These are phyloP conservation scores for Orbilia blumenaviensis DNA, from an alignment of 2,329 filamentous ascomycete genomes.

Conservation along the genomic window DNA sequence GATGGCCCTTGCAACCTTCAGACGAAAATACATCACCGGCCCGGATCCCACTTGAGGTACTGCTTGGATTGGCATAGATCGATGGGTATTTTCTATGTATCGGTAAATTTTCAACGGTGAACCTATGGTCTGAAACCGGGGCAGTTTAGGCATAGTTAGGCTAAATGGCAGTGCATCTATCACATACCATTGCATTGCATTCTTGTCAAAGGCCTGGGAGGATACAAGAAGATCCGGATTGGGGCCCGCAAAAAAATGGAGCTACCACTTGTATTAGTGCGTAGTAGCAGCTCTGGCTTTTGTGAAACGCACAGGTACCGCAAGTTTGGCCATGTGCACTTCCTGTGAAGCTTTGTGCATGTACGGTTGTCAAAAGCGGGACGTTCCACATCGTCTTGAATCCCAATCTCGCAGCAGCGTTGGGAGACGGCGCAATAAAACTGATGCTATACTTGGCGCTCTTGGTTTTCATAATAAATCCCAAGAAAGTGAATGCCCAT, in stretches of 20 bases:
- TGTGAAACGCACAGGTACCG: neutral
- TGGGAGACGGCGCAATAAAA: neutral
- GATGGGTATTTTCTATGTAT: constrained; percentile 35
- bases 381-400: neutral
- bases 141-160: constrained; percentile 52
- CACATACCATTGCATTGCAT: neutral
- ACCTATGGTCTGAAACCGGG: constrained; percentile 51
- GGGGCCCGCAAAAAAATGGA: neutral
- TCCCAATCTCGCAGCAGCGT: neutral
- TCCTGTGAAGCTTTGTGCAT: neutral
- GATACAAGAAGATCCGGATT: neutral
- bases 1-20: constrained; percentile 21
- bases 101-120: constrained; percentile 19
- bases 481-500: neutral
- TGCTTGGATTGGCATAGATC: constrained; percentile 28
- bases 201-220: neutral
- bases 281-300: neutral
- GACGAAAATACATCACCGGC: constrained; percentile 43
- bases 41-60: constrained; percentile 40
- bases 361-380: neutral
- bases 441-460: neutral
- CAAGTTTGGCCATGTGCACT: neutral
- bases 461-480: neutral
- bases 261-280: neutral
- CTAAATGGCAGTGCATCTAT: constrained; percentile 22